phyloP scores from a whole-genome alignment of 768 basidiomycete species.

The Boletus speciosus region DNA sequence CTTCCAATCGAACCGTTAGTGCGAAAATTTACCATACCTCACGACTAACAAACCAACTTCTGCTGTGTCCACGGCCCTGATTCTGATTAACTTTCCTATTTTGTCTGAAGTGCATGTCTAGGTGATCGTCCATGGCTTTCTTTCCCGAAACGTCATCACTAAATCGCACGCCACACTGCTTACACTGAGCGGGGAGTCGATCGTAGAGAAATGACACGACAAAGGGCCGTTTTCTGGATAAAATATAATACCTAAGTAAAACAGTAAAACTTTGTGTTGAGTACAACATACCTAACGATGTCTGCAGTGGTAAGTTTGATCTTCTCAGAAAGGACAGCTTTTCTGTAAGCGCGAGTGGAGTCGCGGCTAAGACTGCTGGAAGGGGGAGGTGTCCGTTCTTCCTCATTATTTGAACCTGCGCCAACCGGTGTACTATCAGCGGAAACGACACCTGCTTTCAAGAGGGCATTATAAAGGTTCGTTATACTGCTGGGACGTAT shows the following conservation, averaged over 20 bases:
- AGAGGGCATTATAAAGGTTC: slow-evolving; percentile 60
- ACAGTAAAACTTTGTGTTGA: background rate
- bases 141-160: slow-evolving; percentile 68
- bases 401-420: slow-evolving; percentile 35
- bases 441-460: slow-evolving; percentile 78
- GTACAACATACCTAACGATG: slow-evolving; percentile 57
- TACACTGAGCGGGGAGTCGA: slow-evolving; percentile 78
- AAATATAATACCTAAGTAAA: slow-evolving; percentile 11
- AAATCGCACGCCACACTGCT: slow-evolving; percentile 90
- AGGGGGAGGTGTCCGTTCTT: slow-evolving; percentile 32
- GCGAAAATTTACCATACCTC: slow-evolving; percentile 55
- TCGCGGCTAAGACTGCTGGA: slow-evolving; percentile 41
- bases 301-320: slow-evolving; percentile 66
- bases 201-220: slow-evolving; percentile 70
- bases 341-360: slow-evolving; percentile 55
- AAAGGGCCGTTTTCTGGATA: slow-evolving; percentile 45
- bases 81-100: slow-evolving; percentile 81
- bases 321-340: slow-evolving; percentile 53
- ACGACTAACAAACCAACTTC: slow-evolving; percentile 82
- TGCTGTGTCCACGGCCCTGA: slow-evolving; percentile 78
- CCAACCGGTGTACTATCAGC: slow-evolving; percentile 50
- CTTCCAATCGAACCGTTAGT: slow-evolving; percentile 1
- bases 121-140: slow-evolving; percentile 77
- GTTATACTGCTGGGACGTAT: slow-evolving; percentile 41
- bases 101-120: slow-evolving; percentile 96